Conservation (phyloP, 1,139 yeast genomes). For the Taphrina populina region DNA sequence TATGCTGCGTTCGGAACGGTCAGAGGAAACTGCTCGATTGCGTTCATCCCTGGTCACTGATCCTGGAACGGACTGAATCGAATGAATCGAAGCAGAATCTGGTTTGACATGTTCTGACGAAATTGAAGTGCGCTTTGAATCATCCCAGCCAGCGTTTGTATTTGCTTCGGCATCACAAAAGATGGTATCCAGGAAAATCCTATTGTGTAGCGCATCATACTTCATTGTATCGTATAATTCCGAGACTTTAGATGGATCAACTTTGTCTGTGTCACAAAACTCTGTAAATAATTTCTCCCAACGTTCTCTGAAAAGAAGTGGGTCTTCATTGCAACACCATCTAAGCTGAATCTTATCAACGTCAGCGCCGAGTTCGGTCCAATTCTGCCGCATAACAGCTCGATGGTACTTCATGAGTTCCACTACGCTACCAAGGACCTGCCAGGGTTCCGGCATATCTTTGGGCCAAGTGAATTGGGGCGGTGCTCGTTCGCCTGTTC, state of each 20-base stretch:
- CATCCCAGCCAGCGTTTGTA: constrained; percentile 18
- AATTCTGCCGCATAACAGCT: constrained; percentile 79
- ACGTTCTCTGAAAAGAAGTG: constrained; percentile 82
- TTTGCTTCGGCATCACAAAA: constrained; percentile 64
- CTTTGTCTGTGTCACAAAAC: constrained; percentile 88
- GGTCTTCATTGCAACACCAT: constrained; percentile 99
- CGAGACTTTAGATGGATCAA: constrained; percentile 94
- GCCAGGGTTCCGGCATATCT: constrained; percentile 94
- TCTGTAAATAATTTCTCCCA: constrained; percentile 97
- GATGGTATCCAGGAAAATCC: constrained; percentile 79
- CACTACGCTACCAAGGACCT: constrained; percentile 88
- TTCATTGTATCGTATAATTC: constrained; percentile 98
- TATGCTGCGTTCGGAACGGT: constrained; percentile 6
- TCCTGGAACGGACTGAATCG: background rate
- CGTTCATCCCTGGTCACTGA: background rate
- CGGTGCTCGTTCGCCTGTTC: constrained; percentile 98
- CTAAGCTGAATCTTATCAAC: constrained; percentile 66
- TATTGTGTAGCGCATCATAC: constrained; percentile 93
- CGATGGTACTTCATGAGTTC: constrained; percentile 93
- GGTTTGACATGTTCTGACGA: constrained; percentile 20
- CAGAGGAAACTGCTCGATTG: constrained; percentile 8
- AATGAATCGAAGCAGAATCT: constrained; percentile 19
- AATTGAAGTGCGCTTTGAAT: constrained; percentile 18
- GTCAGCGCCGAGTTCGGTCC: constrained; percentile 55
- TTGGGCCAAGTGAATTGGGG: constrained; percentile 99